Conservation (phyloP, 78 protist genomes). For the Acrasis kona region DNA sequence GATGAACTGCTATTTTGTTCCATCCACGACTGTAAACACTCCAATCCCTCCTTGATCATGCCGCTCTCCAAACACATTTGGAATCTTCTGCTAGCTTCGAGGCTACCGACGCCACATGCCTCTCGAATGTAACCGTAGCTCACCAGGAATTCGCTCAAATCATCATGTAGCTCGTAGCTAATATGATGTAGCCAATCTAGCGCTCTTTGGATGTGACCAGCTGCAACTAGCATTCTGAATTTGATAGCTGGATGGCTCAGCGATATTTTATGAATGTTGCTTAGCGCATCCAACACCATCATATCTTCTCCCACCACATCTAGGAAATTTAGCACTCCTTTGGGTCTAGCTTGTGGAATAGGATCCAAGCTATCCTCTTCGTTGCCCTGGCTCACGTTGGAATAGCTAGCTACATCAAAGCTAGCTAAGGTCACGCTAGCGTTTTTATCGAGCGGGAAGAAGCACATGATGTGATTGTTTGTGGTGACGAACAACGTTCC, state of each 20-base stretch:
- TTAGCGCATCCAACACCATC: neutral
- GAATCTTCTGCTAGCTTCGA: neutral
- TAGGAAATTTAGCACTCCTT: neutral
- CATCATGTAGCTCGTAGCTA: neutral
- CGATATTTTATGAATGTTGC: neutral
- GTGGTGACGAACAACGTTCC: neutral
- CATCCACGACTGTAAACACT: no score
- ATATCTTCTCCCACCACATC: neutral
- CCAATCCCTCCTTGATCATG: neutral
- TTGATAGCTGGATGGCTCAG: neutral
- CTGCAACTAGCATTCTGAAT: neutral
- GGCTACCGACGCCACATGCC: neutral
- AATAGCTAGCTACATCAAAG: neutral
- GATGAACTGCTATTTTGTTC: no score
- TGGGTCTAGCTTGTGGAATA: neutral
- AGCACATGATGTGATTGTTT: neutral
- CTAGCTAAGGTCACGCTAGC: neutral
- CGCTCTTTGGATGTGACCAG: neutral
- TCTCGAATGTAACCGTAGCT: neutral
- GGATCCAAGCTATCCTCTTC: neutral
- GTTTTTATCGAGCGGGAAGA: neutral
- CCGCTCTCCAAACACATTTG: neutral
- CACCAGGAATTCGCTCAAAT: neutral
- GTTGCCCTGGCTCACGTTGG: neutral
- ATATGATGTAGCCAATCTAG: neutral